A percentile compares a stretch with the other conserved stretches of the same genome.
These are phyloP conservation scores for Cucurbita argyrosperma DNA, from an alignment of 306 rosid genomes.

Conservation along the genomic window DNA sequence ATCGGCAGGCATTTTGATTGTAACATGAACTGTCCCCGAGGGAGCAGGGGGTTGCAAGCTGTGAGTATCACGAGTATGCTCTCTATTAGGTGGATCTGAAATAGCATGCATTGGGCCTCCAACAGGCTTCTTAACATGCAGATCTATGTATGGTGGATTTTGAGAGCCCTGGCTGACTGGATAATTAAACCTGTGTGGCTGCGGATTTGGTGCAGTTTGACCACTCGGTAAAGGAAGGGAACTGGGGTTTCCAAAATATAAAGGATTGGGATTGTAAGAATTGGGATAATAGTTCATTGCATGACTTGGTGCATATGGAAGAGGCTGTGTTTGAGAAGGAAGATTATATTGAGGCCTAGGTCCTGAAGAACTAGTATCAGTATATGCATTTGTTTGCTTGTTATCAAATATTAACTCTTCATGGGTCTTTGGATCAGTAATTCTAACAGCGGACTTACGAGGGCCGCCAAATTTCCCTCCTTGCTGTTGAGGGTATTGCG, in stretches of 20 bases:
- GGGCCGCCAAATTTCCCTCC: slow-evolving; percentile 56
- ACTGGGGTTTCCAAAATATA: slow-evolving; percentile 25
- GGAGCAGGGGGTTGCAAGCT: slow-evolving; percentile 19
- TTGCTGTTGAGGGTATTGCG: slow-evolving; percentile 63
- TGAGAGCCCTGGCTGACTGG: slow-evolving; percentile 43
- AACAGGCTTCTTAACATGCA: slow-evolving; percentile 35
- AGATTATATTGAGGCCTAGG: slow-evolving; percentile 42
- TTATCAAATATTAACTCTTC: slow-evolving; percentile 70
- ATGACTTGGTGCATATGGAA: slow-evolving; percentile 38
- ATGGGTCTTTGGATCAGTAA: slow-evolving; percentile 90
- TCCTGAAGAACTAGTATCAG: slow-evolving; percentile 49
- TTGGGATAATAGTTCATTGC: slow-evolving; percentile 30
- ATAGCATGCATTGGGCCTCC: slow-evolving; percentile 27
- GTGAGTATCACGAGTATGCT: slow-evolving; percentile 36
- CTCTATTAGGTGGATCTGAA: slow-evolving; percentile 28
- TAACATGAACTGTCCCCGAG: slow-evolving; percentile 23
- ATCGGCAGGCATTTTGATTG: slow-evolving; percentile 29
- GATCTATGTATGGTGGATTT: slow-evolving; percentile 28
- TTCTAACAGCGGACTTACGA: slow-evolving; percentile 71
- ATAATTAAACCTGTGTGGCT: slow-evolving; percentile 47
- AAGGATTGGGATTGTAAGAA: slow-evolving; percentile 26
- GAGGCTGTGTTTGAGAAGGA: slow-evolving; percentile 55
- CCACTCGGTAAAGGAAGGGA: slow-evolving; percentile 48
- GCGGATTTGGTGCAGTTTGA: slow-evolving; percentile 52
- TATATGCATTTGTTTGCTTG: slow-evolving; percentile 43